Base-by-base conservation (phyloP, 306 rosid species). In the Fragaria nilgerrensis region DNA sequence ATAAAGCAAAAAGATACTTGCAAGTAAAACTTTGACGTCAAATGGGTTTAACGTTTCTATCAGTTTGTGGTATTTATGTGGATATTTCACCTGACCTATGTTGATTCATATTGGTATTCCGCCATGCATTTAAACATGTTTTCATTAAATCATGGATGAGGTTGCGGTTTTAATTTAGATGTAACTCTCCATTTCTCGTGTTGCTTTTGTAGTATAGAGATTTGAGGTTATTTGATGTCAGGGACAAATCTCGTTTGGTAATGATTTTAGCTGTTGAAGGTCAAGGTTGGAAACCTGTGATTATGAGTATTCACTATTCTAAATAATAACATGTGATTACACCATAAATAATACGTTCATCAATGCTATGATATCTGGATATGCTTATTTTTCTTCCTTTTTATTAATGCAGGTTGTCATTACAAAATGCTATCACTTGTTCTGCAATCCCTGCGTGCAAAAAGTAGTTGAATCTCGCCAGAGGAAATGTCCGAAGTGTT, bases 401-500 rank as follows among this genome's bases (percentile, higher is more conserved):
- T n/a, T 63, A 7, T 44, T 41, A 53, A 67, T 72, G 36, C 88
- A 94, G 99, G 99, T 91, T 84, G 99, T 93, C 65, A 92, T 96
- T 85, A 96, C 96, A 76, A 96, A 96, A 87, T 96, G 99, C 93
- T 96, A 88, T 84, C 99, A 96, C 90, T 87, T 96, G 90, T 91
- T 93, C 86, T 96, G 99, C 90, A 83, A 86, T 79, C 82, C 90
- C 20, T 96, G 99, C 58, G 88, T 96, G 68, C 91, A 88, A 82
- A 87, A 89, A 78, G 91, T 88, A 73, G 70, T 85, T 58, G 97
- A 87, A 83, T 87, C 87, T 86, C 90, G 92, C 52, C 96, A 91
- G 66, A 97, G 98, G 77, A 96, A 93, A 81, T 96, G 99, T 79
- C 99, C 99, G 19, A 85, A 75, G 56, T 96, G 99, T 85, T 63